Conservation (phyloP, 2,329 filamentous ascomycete genomes). For the Bimuria novae-zelandiae region DNA sequence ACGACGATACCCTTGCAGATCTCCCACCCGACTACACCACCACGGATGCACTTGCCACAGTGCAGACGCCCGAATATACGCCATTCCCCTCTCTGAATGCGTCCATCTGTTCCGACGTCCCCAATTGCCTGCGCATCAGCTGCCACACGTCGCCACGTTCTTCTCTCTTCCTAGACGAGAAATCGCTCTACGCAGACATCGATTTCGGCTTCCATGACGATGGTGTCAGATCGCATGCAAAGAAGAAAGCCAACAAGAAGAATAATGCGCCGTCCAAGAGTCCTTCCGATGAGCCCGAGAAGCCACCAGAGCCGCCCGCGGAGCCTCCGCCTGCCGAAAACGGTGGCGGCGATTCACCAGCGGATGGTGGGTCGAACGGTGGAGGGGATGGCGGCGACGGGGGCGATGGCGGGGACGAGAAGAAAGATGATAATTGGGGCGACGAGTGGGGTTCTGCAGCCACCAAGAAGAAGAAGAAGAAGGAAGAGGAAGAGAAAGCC, state of each 20-base stretch:
- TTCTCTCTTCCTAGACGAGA: conserved; percentile 38
- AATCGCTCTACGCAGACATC: conserved; percentile 49
- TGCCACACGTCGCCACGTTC: conserved; percentile 34
- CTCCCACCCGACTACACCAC: conserved; percentile 52
- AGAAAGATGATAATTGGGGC: conserved; percentile 40
- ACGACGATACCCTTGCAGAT: conserved; percentile 51
- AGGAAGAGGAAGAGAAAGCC: conserved; percentile 46
- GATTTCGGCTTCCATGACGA: conserved; percentile 63
- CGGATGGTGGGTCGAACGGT: conserved; percentile 40
- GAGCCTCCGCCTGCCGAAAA: conserved; percentile 38
- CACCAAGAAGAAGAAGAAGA: conserved; percentile 47
- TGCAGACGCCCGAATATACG: conserved; percentile 38
- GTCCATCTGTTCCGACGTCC: conserved; percentile 35
- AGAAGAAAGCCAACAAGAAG: conserved; percentile 56
- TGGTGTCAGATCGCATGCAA: conserved; percentile 55
- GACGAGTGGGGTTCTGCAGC: conserved; percentile 24
- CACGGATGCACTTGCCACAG: conserved; percentile 48
- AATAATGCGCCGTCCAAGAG: conserved; percentile 49
- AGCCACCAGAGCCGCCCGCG: conserved; percentile 45
- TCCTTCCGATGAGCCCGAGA: conserved; percentile 47
- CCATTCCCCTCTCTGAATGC: conserved; percentile 39
- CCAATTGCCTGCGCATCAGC: conserved; percentile 35
- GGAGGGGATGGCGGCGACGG: conserved; percentile 44
- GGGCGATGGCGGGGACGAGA: conserved; percentile 41
- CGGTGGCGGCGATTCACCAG: conserved; percentile 40